Percentiles rank a stretch among this genome's conserved stretches.
Evolutionary conservation across 108 stramenopile species (phyloP).

Genomic region (Nitzschia inconspicua): DNA sequence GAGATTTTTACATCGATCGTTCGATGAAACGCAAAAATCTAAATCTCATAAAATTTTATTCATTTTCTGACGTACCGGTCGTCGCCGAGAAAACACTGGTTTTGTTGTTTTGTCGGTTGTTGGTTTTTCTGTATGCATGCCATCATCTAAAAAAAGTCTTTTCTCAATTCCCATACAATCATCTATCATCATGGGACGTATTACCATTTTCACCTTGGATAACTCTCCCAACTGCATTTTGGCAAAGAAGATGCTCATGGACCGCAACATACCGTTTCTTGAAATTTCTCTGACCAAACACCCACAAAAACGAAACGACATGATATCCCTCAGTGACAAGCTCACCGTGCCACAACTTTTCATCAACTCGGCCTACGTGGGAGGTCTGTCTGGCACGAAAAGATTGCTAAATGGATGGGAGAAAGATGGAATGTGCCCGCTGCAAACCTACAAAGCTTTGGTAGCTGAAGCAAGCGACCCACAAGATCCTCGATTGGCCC

Average conservation of each 20-base stretch:
- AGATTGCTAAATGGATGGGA: slow-evolving; percentile 38
- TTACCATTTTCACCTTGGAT: slow-evolving; percentile 45
- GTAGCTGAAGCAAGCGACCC: slow-evolving; percentile 9
- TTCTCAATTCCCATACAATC: too few relatives aligned
- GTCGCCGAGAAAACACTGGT: too few relatives aligned
- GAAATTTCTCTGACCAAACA: slow-evolving; percentile 31
- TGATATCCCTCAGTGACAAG: slow-evolving; percentile 30
- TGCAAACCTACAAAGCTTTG: not conserved
- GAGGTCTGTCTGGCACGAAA: slow-evolving; percentile 43
- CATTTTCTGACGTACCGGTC: too few relatives aligned
- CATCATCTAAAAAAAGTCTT: too few relatives aligned
- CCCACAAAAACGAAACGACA: slow-evolving; percentile 37
- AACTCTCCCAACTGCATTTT: slow-evolving; percentile 36
- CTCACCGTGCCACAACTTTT: slow-evolving; percentile 51
- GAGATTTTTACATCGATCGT: too few relatives aligned
- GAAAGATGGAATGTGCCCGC: slow-evolving; percentile 8
- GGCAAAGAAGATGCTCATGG: slow-evolving; percentile 25
- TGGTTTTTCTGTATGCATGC: too few relatives aligned
- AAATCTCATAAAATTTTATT: too few relatives aligned
- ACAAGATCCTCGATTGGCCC: slow-evolving; percentile 15
- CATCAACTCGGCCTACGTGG: slow-evolving; percentile 40
- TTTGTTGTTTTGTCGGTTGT: too few relatives aligned
- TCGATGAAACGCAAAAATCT: too few relatives aligned
- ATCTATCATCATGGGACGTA: slow-evolving; percentile 53
- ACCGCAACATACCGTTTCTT: slow-evolving; percentile 30